Conservation (phyloP, 495 filamentous ascomycete species). For the Astrothelium subdiscretum region DNA sequence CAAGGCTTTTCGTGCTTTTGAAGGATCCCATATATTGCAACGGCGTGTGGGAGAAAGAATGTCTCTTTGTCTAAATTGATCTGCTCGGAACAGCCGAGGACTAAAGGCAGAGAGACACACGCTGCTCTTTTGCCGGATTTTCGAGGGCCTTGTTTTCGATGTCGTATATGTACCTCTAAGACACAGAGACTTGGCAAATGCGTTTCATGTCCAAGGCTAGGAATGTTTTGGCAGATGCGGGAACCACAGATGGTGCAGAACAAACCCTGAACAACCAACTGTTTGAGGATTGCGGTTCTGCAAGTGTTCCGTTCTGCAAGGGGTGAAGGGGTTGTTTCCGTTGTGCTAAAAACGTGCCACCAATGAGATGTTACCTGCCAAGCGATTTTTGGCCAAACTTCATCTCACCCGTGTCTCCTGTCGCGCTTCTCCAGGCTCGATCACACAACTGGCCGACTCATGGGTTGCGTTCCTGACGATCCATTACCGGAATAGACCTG, state of each 20-base stretch:
- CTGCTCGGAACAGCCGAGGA: neutral
- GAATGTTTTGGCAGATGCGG: neutral
- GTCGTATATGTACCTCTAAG: neutral
- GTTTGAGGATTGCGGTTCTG: neutral
- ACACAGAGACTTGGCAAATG: neutral
- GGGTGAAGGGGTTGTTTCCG: neutral
- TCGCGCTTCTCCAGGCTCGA: neutral
- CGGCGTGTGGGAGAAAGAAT: no score
- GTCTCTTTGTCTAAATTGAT: no score
- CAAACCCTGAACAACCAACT: neutral
- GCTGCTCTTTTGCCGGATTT: no score
- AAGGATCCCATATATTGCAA: no score
- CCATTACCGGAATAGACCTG: neutral
- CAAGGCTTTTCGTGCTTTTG: no score
- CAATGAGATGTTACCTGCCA: neutral
- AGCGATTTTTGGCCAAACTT: neutral
- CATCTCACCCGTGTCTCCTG: neutral
- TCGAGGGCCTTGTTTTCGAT: no score
- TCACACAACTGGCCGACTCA: neutral
- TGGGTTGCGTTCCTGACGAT: neutral
- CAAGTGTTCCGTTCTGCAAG: neutral
- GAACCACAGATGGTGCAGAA: neutral
- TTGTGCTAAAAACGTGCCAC: neutral
- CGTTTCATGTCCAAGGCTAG: neutral
- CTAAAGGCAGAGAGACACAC: neutral